Base-by-base conservation (phyloP, 2,329 filamentous ascomycete species). In the Alternaria sp. region DNA sequence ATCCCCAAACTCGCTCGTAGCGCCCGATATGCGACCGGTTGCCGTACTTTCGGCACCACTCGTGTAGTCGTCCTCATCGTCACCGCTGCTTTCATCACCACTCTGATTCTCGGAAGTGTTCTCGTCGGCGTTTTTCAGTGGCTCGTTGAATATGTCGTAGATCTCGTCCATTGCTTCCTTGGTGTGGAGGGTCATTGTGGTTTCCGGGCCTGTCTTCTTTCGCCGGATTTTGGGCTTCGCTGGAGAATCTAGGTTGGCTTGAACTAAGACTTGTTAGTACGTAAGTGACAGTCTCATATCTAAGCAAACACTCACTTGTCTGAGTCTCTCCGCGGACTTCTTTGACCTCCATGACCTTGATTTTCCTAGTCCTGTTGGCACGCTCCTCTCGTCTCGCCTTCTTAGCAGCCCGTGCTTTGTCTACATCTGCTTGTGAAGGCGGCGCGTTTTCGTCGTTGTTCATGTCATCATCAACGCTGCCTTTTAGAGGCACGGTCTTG, bases 161-260 rank as follows among this genome's bases (percentile, higher is more conserved):
- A 99, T 97, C 71, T 99, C 96, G 71, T 98, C 94, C 66, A 95
- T 97, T 5, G 96, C 96, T 68, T 96, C 95, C 72, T 89, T 92
- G 12, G 96, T 99, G 76, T 98, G 93, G 68, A 99, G 88, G 1
- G 96, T 99, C 94, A 99, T 97, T 2, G 96, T 99, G n/a, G 94
- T 92, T 79, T 98, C 95, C 36, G 66, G 67, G 11, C 85, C 85
- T 55, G 89, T 90, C 78, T 91, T 96, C 79, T 92, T 92, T 85
- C 90, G 91, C 59, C 73, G 71, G 59, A 95, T 86, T 79, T 96
- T 98, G 9, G 72, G 69, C 5, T 89, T 89, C n/a, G 90, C 88
- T 0, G 94, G 95, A 2, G 95, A 97, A 73, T 96, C 93, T 58
- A 98, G 84, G 72, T 97, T 97, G 61, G 93, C 91, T 85, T 97